Evolutionary conservation across 768 basidiomycete genomes (phyloP).

Genomic region (Xerocomus spinulosus): DNA sequence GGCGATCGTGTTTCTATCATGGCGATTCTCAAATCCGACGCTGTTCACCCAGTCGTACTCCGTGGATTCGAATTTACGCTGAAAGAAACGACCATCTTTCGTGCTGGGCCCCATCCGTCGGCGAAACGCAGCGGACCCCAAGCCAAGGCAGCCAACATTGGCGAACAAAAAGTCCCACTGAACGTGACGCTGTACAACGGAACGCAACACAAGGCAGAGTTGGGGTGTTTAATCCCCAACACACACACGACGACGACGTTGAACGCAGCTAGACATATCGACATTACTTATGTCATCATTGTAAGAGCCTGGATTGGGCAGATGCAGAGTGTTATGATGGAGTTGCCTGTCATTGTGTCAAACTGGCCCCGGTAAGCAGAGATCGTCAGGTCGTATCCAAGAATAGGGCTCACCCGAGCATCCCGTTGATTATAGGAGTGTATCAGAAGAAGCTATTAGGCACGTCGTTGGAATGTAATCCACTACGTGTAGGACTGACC

Average conservation of each 20-base stretch:
- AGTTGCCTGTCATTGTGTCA: conserved; percentile 75
- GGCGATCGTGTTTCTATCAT: conserved; percentile 73
- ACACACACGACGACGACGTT: conserved; percentile 79
- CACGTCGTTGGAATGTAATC: conserved; percentile 7
- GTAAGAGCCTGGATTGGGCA: conserved; percentile 77
- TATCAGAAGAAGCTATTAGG: conserved; percentile 69
- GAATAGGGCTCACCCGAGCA: neutral
- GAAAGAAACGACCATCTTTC: conserved; percentile 72
- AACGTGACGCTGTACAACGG: conserved; percentile 74
- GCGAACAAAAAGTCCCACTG: conserved; percentile 67
- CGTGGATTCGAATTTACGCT: conserved; percentile 82
- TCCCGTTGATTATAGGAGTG: conserved; percentile 44
- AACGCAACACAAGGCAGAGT: conserved; percentile 65
- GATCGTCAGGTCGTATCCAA: neutral
- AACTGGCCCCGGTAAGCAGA: conserved; percentile 75
- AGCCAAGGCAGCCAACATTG: conserved; percentile 49
- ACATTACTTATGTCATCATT: conserved; percentile 73
- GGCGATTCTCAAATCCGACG: conserved; percentile 70
- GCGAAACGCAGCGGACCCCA: conserved; percentile 57
- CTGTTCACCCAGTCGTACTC: conserved; percentile 61
- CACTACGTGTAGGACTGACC: neutral
- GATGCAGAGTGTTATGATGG: conserved; percentile 59
- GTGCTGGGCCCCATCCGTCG: conserved; percentile 49
- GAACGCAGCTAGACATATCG: conserved; percentile 78
- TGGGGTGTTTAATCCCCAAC: conserved; percentile 62